Evolutionary conservation across 2,329 filamentous ascomycete species (phyloP).

Genomic region (Cladorrhinum sp.): DNA sequence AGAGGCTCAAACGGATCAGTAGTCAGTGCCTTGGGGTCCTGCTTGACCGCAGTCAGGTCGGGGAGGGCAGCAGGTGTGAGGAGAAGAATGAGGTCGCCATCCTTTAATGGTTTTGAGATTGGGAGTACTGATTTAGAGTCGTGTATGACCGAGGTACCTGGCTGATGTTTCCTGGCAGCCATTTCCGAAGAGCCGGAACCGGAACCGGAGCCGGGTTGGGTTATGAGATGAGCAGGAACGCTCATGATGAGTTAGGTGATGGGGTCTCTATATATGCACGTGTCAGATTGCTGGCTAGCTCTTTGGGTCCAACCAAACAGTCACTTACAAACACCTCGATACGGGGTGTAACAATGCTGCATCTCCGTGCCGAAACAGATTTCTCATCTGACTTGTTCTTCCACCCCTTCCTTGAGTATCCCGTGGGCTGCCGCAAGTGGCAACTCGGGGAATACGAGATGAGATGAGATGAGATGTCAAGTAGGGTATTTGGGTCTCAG

Average conservation of each 20-base stretch:
- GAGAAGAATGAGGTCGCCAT: conserved; percentile 57
- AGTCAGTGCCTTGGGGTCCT: conserved; percentile 30
- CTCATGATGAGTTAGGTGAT: conserved; percentile 8
- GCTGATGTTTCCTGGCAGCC: conserved; percentile 20
- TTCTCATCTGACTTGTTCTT: neutral
- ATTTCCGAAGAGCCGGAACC: conserved; percentile 17
- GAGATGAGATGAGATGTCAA: neutral
- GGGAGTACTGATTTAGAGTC: conserved; percentile 47
- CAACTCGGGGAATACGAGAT: neutral
- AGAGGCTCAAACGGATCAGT: conserved; percentile 70
- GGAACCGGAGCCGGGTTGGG: conserved; percentile 4
- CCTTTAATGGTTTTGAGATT: conserved; percentile 43
- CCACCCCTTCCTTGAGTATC: neutral
- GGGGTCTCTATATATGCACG: neutral
- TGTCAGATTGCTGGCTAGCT: neutral
- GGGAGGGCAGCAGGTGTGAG: conserved; percentile 56
- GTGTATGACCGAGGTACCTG: conserved; percentile 34
- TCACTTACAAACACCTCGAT: conserved; percentile 10
- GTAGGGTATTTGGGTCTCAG: neutral
- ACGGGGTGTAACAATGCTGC: conserved; percentile 1
- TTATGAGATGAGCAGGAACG: neutral
- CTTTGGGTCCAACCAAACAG: neutral
- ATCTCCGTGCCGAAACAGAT: conserved; percentile 5
- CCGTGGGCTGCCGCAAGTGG: neutral
- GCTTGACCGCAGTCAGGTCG: conserved; percentile 39